phyloP scores from a whole-genome alignment of 2,329 filamentous ascomycete species.

The Graphiopsis chlorocephala region DNA sequence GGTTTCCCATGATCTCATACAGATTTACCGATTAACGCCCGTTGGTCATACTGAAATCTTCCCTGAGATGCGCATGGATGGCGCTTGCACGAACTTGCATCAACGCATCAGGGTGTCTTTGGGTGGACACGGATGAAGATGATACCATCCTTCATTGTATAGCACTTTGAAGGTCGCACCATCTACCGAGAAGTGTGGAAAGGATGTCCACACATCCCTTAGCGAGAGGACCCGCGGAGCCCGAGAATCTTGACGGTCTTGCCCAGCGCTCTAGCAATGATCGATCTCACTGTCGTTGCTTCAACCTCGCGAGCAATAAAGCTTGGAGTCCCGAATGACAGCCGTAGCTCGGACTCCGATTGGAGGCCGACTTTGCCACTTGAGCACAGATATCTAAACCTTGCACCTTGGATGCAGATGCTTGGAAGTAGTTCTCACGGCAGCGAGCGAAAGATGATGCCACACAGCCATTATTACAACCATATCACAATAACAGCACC shows the following conservation, averaged over 20 bases:
- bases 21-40: constrained; percentile 20
- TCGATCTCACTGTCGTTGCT: background rate
- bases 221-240: background rate
- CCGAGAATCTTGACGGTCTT: background rate
- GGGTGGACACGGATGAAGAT: constrained; percentile 15
- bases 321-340: background rate
- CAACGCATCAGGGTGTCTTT: constrained; percentile 29
- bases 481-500: background rate
- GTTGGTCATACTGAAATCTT: constrained; percentile 9
- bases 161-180: background rate
- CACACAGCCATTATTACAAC: background rate
- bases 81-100: constrained; percentile 27
- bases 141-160: background rate
- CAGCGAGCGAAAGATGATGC: background rate
- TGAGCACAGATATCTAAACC: background rate
- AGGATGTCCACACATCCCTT: background rate
- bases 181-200: background rate
- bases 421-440: background rate
- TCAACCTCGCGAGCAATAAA: background rate
- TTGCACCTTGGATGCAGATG: background rate
- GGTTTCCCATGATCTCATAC: constrained; percentile 25
- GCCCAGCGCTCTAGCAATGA: background rate
- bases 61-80: constrained; percentile 20
- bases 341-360: background rate
- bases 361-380: background rate